Evolutionary conservation across 495 filamentous ascomycete genomes (phyloP), one percentile per base, ranked within the genome.

Genomic region (Xylaria scruposa): DNA sequence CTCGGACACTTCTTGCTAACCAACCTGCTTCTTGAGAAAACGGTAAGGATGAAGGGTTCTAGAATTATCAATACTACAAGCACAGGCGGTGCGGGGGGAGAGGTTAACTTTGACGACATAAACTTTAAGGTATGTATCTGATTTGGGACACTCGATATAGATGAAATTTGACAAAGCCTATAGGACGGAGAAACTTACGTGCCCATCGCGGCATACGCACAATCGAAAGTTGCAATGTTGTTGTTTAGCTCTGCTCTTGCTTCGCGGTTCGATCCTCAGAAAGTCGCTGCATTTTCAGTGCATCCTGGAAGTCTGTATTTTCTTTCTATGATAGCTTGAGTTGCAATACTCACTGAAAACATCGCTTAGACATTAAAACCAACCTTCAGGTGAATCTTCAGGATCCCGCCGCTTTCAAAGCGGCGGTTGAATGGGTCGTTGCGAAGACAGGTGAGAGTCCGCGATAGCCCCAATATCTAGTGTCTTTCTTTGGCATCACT

Each of bases 31-130:
- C n/a, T 51, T 21, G n/a, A 51, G 7, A 51, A 51, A 8, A 51
- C 49, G 8, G 49, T 51, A n/a, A 51, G 21, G 3, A 24, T 51
- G n/a, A 9, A 51, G 7, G 49, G 49, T 9, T 7, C 49, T 51
- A 51, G 49, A 51, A 24, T 51, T n/a, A 24, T 51, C 49, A 51
- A 51, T 51, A 51, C 49, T 51, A 51, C 49, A 24, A 51, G 49
- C 49, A 24, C 49, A 24, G 49, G 49, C 3, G 49, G 49, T 51
- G 49, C n/a, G 8, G 49, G 49, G 21, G 49, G 49, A 24, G n/a
- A 24, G 49, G 49, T 51, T 51, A 8, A 51, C 21, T 51, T 51
- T 51, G 49, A 51, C 49, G 49, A 51, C 49, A 7, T 51, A 4
- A 51, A 51, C 49, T 51, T 51, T n/a, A 51, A 51, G n/a, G 49